Percentiles rank a stretch among this genome's conserved stretches.
Evolutionary conservation across 352 stramenopile species (phyloP).

Genomic region (Phytophthora citricola): DNA sequence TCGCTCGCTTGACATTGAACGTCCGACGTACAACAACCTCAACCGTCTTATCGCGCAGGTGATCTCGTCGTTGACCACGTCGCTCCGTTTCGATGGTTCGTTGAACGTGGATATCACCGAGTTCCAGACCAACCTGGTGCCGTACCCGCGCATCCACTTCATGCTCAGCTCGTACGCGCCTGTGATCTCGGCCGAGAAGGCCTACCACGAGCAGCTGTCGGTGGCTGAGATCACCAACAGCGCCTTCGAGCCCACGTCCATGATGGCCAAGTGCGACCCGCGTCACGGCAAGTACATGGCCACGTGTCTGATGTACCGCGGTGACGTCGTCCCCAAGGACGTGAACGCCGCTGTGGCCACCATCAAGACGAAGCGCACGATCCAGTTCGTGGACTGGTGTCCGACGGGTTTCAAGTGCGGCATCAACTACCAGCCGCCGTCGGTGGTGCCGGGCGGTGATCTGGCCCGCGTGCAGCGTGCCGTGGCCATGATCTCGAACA

Average conservation of each 20-base stretch:
- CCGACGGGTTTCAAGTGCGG: constrained; percentile 99
- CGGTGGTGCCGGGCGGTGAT: constrained; percentile 96
- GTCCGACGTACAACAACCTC: constrained; percentile 82
- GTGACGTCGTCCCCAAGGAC: constrained; percentile 95
- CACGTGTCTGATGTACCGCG: constrained; percentile 98
- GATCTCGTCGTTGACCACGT: constrained; percentile 96
- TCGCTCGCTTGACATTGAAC: neutral
- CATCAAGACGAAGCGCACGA: constrained; percentile 99
- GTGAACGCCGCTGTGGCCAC: constrained; percentile 98
- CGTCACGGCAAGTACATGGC: constrained; percentile 99
- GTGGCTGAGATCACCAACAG: constrained; percentile 94
- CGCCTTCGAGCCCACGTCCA: constrained; percentile 94
- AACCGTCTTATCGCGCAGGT: constrained; percentile 97
- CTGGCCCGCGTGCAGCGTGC: constrained; percentile 97
- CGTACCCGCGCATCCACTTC: too few species aligned
- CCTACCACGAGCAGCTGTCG: too few species aligned
- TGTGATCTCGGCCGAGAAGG: too few species aligned
- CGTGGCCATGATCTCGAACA: constrained; percentile 99
- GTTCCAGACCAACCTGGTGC: constrained; percentile 55
- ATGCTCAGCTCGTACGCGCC: too few species aligned
- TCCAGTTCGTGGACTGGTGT: constrained; percentile 99
- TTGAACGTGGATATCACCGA: constrained; percentile 98
- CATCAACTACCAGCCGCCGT: constrained; percentile 73
- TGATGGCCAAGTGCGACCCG: constrained; percentile 99
- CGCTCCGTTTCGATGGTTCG: constrained; percentile 31